These are phyloP conservation scores for Thraustochytrium sp. DNA, from an alignment of 352 stramenopile genomes.

Conservation along the genomic window DNA sequence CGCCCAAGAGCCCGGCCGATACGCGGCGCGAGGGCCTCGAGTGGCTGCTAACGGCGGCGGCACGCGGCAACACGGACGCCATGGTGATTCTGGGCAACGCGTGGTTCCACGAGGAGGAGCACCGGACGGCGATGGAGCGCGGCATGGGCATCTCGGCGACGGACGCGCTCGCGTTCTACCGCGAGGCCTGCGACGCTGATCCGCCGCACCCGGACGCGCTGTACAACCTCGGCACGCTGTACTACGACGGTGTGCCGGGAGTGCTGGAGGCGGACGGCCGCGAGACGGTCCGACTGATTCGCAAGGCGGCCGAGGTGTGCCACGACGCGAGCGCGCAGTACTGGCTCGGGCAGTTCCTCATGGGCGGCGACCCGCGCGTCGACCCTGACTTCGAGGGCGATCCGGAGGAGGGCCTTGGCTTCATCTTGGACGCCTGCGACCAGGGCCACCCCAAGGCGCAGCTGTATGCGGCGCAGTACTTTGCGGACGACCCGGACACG, in stretches of 20 bases:
- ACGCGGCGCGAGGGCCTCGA: not conserved
- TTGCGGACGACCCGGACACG: not conserved
- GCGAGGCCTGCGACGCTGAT: not conserved
- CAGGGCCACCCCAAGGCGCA: not conserved
- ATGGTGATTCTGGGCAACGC: slow-evolving; percentile 31
- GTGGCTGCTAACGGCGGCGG: slow-evolving; percentile 17
- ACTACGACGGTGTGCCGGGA: not conserved
- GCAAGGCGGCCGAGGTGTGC: not conserved
- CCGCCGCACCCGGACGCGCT: slow-evolving; percentile 28
- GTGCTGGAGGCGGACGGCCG: not conserved
- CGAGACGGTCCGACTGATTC: not conserved
- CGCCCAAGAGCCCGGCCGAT: not conserved
- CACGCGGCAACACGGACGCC: not conserved
- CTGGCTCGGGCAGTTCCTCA: slow-evolving; percentile 11
- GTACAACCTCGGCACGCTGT: slow-evolving; percentile 16
- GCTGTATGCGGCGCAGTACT: not conserved
- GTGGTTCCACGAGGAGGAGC: not conserved
- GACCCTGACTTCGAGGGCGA: slow-evolving; percentile 4
- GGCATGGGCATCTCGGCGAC: not conserved
- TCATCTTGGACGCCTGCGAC: not conserved
- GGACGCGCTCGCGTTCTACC: not conserved
- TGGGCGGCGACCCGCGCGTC: not conserved
- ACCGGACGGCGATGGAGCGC: slow-evolving; percentile 7
- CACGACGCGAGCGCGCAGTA: not conserved
- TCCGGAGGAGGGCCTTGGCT: too few species aligned